phyloP scores from a whole-genome alignment of 495 filamentous ascomycete species.

The Hyaloscypha bicolor region DNA sequence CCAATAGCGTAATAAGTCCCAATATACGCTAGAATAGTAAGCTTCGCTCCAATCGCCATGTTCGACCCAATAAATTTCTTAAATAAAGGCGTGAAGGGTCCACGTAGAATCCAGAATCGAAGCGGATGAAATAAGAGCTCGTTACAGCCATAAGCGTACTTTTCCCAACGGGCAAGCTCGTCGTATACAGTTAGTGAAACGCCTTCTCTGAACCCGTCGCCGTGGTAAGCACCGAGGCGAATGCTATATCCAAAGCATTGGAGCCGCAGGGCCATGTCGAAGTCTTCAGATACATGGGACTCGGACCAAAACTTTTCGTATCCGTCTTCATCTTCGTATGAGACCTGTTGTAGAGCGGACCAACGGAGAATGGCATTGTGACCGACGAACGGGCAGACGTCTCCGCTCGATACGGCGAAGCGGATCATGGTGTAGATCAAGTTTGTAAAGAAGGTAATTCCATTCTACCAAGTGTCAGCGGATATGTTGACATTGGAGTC shows the following conservation, averaged over 20 bases:
- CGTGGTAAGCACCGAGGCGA: slow-evolving; percentile 40
- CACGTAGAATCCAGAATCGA: slow-evolving; percentile 40
- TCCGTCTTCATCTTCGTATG: slow-evolving; percentile 51
- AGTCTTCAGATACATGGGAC: slow-evolving; percentile 79
- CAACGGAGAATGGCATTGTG: slow-evolving; percentile 75
- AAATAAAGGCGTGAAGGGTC: slow-evolving; percentile 59
- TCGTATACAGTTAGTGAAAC: slow-evolving; percentile 79
- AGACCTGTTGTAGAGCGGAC: slow-evolving; percentile 67
- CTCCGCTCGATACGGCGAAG: slow-evolving; percentile 67
- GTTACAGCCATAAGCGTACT: slow-evolving; percentile 69
- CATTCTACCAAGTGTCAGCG: too few species aligned
- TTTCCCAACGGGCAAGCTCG: slow-evolving; percentile 74
- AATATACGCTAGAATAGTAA: slow-evolving; percentile 63
- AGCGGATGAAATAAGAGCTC: slow-evolving; percentile 50
- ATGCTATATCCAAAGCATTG: slow-evolving; percentile 64
- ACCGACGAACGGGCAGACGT: slow-evolving; percentile 68
- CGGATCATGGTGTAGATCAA: slow-evolving; percentile 70
- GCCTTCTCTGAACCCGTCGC: slow-evolving; percentile 71
- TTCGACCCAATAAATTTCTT: slow-evolving; percentile 48
- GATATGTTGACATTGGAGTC: too few species aligned
- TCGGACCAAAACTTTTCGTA: slow-evolving; percentile 64
- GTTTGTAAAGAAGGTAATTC: slow-evolving; percentile 71
- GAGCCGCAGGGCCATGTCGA: slow-evolving; percentile 71
- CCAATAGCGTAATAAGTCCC: slow-evolving; percentile 71
- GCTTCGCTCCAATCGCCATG: slow-evolving; percentile 57